These are phyloP conservation scores for Leersia perrieri DNA, from an alignment of 176 grass and related monocot genomes.

Conservation along the genomic window DNA sequence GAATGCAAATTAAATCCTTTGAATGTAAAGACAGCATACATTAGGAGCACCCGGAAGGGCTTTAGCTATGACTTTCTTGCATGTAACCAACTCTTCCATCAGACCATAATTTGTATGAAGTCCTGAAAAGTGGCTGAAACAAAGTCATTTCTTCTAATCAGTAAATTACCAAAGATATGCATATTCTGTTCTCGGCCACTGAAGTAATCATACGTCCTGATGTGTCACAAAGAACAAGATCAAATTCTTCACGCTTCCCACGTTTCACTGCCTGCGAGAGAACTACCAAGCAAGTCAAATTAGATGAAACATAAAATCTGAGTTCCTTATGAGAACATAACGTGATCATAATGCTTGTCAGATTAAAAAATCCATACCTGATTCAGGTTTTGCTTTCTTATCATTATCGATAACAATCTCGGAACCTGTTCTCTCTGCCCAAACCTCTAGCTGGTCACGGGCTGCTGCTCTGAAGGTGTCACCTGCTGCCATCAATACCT, in stretches of 20 bases:
- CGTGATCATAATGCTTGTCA: background rate
- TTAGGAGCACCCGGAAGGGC: conserved; percentile 86
- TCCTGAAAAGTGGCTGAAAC: conserved; percentile 39
- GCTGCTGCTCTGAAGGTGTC: conserved; percentile 94
- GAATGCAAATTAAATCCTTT: conserved; percentile 3
- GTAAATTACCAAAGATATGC: conserved; percentile 4
- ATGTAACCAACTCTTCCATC: conserved; percentile 92
- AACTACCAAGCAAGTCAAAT: conserved; percentile 78
- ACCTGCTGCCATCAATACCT: conserved; percentile 96
- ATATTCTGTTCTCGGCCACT: background rate
- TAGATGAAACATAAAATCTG: conserved; percentile 39
- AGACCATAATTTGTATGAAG: conserved; percentile 97
- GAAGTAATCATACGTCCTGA: conserved; percentile 83
- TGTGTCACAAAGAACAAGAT: conserved; percentile 91
- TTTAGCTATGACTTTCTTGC: conserved; percentile 83
- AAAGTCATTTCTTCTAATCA: background rate
- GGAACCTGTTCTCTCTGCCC: conserved; percentile 88
- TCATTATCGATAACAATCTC: conserved; percentile 78
- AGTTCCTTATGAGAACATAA: background rate
- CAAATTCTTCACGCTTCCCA: conserved; percentile 78
- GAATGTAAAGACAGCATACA: conserved; percentile 42
- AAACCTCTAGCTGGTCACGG: conserved; percentile 93
- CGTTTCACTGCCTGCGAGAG: conserved; percentile 93
- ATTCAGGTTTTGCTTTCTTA: conserved; percentile 74
- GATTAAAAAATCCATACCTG: conserved; percentile 45